Percentiles rank a stretch among this genome's conserved stretches.
Evolutionary conservation across 2,329 filamentous ascomycete species (phyloP).

Genomic region (Alternaria atra): DNA sequence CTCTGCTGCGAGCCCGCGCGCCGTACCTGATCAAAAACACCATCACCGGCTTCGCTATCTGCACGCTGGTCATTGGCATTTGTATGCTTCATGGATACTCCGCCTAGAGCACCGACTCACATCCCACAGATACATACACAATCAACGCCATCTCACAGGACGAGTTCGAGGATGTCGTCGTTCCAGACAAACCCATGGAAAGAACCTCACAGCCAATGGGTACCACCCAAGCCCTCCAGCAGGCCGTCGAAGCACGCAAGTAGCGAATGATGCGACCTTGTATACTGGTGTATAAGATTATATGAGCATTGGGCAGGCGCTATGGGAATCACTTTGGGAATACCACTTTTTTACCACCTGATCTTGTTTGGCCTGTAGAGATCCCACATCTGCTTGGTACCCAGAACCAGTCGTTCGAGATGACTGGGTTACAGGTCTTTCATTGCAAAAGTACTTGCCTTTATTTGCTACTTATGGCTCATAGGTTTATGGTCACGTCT

Average conservation of each 20-base stretch:
- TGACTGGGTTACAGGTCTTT: not conserved
- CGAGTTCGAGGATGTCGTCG: slow-evolving; percentile 93
- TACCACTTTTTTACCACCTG: slow-evolving; percentile 18
- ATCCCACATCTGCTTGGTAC: not conserved
- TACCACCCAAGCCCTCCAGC: slow-evolving; percentile 42
- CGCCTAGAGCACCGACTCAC: slow-evolving; percentile 19
- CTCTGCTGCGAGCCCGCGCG: slow-evolving; percentile 88
- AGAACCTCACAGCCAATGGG: slow-evolving; percentile 46
- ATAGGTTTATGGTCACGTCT: not conserved
- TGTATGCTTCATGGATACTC: slow-evolving; percentile 64
- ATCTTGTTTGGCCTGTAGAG: not conserved
- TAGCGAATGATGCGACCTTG: slow-evolving; percentile 21
- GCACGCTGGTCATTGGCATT: slow-evolving; percentile 79
- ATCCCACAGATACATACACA: slow-evolving; percentile 68
- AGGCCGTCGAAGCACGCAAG: slow-evolving; percentile 43
- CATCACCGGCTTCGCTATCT: slow-evolving; percentile 78
- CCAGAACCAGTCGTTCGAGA: not conserved
- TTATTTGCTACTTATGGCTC: not conserved
- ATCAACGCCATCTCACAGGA: slow-evolving; percentile 92
- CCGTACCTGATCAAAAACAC: slow-evolving; percentile 93
- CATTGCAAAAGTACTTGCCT: not conserved
- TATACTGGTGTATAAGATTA: slow-evolving; percentile 39
- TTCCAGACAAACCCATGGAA: slow-evolving; percentile 75
- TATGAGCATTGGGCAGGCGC: slow-evolving; percentile 43
- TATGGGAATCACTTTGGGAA: slow-evolving; percentile 28